A percentile compares a stretch with the other conserved stretches of the same genome.
These are phyloP conservation scores for Parachlorella kessleri DNA, from an alignment of 139 green algal species.

Conservation along the genomic window DNA sequence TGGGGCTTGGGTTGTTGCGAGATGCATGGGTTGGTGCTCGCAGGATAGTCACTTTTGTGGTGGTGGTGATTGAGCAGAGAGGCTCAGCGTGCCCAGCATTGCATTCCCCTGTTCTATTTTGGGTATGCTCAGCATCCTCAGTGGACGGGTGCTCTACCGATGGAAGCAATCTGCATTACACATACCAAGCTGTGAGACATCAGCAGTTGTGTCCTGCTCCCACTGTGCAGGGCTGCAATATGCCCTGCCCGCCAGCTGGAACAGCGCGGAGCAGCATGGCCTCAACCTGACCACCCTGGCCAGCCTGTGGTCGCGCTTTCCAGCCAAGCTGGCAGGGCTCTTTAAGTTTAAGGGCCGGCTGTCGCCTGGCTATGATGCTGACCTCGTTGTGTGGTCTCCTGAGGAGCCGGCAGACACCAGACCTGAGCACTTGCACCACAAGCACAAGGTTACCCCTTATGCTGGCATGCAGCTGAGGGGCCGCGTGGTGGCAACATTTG, in stretches of 20 bases:
- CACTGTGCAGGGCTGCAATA: constrained; percentile 83
- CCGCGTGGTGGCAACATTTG: constrained; percentile 73
- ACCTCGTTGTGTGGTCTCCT: constrained; percentile 91
- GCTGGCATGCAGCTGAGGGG: constrained; percentile 55
- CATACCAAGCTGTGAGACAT: no score
- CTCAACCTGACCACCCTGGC: constrained; percentile 1
- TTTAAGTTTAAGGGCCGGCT: constrained; percentile 70
- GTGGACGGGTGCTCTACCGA: no score
- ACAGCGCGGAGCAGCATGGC: constrained; percentile 17
- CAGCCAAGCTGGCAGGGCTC: constrained; percentile 71
- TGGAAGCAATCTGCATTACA: no score
- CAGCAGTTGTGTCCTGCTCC: no score
- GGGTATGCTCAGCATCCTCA: no score
- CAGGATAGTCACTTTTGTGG: no score
- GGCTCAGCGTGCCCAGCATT: no score
- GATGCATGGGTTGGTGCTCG: no score
- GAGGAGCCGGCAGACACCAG: constrained; percentile 65
- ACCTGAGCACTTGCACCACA: constrained; percentile 50
- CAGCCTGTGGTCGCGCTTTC: constrained; percentile 38
- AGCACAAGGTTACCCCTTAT: constrained; percentile 81
- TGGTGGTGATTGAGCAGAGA: no score
- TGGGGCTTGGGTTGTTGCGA: no score
- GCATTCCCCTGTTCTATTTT: no score
- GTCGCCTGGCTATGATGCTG: constrained; percentile 74
- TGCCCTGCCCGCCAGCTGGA: constrained; percentile 84